Evolutionary conservation across 148 eudicot genomes (phyloP).

Genomic region (Suaeda aralocaspica): DNA sequence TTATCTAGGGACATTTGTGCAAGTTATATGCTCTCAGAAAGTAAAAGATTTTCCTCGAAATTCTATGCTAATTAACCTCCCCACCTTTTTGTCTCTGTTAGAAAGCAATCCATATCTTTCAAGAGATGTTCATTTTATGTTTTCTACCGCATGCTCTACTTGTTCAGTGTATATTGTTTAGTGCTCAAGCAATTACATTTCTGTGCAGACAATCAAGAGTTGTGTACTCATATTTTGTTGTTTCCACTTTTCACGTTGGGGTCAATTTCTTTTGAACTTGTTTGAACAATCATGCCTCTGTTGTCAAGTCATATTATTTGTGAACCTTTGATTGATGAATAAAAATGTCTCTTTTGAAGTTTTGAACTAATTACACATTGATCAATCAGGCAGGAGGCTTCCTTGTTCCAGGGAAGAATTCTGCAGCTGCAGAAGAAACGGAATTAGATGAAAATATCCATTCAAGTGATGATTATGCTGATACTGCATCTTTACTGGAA

Average conservation of each 20-base stretch:
- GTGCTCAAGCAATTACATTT: no score
- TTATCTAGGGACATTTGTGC: not conserved
- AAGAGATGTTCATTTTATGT: not conserved
- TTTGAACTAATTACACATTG: constrained; percentile 15
- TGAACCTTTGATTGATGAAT: not conserved
- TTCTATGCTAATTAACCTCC: not conserved
- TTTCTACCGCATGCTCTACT: not conserved
- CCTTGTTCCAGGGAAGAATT: constrained; percentile 65
- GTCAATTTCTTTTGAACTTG: not conserved
- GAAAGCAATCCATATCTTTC: not conserved
- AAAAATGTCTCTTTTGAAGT: not conserved
- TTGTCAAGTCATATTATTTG: not conserved
- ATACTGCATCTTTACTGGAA: constrained; percentile 76
- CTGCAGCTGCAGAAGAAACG: constrained; percentile 56
- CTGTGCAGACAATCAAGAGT: not conserved
- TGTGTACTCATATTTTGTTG: not conserved
- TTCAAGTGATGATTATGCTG: constrained; percentile 53
- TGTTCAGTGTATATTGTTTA: not conserved
- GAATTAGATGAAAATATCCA: constrained; percentile 76
- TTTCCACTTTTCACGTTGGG: not conserved
- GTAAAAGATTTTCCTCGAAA: not conserved
- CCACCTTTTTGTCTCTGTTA: not conserved
- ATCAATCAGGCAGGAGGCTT: constrained; percentile 78
- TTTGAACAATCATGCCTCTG: constrained; percentile 2
- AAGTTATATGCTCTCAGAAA: not conserved